A percentile compares a stretch with the other conserved stretches of the same genome.
Evolutionary conservation across 2,329 filamentous ascomycete species (phyloP).

Genomic region (Cercospora sesami): DNA sequence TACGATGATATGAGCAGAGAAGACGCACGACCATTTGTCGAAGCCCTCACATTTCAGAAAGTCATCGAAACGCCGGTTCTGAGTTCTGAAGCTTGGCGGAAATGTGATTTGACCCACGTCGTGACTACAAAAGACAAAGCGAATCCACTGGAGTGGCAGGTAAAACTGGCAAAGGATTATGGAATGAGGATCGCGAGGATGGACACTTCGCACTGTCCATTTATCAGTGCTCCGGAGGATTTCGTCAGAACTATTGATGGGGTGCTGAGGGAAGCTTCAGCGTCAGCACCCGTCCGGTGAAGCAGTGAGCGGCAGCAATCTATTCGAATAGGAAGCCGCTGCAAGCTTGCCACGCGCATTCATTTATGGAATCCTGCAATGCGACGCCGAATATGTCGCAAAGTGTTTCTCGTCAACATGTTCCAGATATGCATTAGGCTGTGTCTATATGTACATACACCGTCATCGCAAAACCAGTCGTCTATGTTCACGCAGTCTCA

Average conservation of each 20-base stretch:
- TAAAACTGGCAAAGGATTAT: constrained; percentile 11
- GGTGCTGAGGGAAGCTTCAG: neutral
- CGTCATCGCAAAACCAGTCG: neutral
- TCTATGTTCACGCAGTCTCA: neutral
- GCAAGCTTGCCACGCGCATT: too few species aligned
- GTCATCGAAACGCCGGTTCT: neutral
- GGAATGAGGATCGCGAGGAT: constrained; percentile 16
- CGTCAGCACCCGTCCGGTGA: neutral
- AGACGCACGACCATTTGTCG: constrained; percentile 14
- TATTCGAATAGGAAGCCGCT: too few species aligned
- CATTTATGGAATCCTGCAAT: too few species aligned
- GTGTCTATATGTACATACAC: neutral
- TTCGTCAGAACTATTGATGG: constrained; percentile 13
- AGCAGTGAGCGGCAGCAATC: too few species aligned
- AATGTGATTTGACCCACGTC: constrained; percentile 8
- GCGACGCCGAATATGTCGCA: too few species aligned
- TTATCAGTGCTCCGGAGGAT: constrained; percentile 15
- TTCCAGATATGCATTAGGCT: neutral
- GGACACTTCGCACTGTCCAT: constrained; percentile 15
- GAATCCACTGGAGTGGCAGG: constrained; percentile 8
- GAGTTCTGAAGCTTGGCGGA: neutral
- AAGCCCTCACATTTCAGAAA: constrained; percentile 15
- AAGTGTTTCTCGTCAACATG: too few species aligned
- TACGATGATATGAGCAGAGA: constrained; percentile 19
- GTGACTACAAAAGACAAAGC: constrained; percentile 12